Evolutionary conservation across 2,329 filamentous ascomycete species (phyloP), one percentile per base, ranked within the genome.

Genomic region (Dichotomopilus funicola): DNA sequence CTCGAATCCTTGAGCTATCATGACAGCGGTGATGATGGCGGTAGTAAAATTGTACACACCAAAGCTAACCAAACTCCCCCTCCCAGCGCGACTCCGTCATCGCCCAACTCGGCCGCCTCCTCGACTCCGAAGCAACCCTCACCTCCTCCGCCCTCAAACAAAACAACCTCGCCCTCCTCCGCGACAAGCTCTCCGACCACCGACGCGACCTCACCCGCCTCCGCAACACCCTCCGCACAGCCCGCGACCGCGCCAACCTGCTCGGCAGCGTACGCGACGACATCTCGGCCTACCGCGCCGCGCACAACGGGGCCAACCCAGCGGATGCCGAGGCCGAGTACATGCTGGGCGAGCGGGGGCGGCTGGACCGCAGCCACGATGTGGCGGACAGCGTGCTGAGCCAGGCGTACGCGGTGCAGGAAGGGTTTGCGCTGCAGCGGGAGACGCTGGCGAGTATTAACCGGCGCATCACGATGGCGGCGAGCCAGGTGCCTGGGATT

Each of bases 361-460:
- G 88, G 61, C 83, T 99, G 67, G 94, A 99, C 68, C 87, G 90
- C 69, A 95, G 89, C 66, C 88, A 97, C 72, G 87, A 83, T 63
- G 85, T 95, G 77, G 87, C 90, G 48, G 94, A 99, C 70, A 88
- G 83, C 60, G 91, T 99, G 37, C 78, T 99, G 57, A 91, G 87
- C 68, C 94, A 97, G 75, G 94, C 94, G 6, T 99, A 99, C 73
- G 91, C 92, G 9, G 90, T 97, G 52, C 95, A 96, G 69, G 91
- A 97, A 74, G 91, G 79, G 70, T 97, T 99, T 70, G 79, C 82
- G 11, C 67, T 91, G 54, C 94, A 99, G 77, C 80, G 91, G 59
- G 91, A 97, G 76, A 92, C 87, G 33, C 73, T 99, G 59, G 82
- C 86, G 45, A 95, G 82, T 70, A 92, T 99, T 67, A 95, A 96